phyloP scores from a whole-genome alignment of 1,139 yeast species.

The Pichiaceae sp. region DNA sequence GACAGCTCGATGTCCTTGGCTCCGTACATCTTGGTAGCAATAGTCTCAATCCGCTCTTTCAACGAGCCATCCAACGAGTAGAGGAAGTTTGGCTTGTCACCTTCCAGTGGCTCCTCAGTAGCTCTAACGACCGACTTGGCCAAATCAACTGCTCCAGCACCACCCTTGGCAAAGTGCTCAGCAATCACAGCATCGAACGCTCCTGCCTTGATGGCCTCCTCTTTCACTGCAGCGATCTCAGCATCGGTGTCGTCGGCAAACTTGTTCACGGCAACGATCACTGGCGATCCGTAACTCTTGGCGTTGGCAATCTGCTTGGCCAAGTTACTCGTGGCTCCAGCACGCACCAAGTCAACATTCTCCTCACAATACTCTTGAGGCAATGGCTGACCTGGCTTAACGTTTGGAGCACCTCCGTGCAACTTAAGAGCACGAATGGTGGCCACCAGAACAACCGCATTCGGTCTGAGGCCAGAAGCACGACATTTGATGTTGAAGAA shows the following conservation, averaged over 20 bases:
- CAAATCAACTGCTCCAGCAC: conserved; percentile 60
- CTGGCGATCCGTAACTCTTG: conserved; percentile 64
- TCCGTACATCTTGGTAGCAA: conserved; percentile 71
- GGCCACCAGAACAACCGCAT: conserved; percentile 70
- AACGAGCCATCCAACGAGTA: conserved; percentile 55
- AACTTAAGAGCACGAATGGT: conserved; percentile 72
- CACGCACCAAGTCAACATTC: conserved; percentile 52
- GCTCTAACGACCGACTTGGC: conserved; percentile 67
- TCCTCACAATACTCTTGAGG: conserved; percentile 63
- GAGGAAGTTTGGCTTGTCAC: conserved; percentile 39
- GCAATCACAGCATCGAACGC: conserved; percentile 69
- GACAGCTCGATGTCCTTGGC: conserved; percentile 62
- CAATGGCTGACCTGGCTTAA: conserved; percentile 70
- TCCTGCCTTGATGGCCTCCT: conserved; percentile 62
- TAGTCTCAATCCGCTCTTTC: conserved; percentile 54
- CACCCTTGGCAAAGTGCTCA: conserved; percentile 80
- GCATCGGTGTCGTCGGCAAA: conserved; percentile 65
- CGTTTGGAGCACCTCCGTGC: conserved; percentile 82
- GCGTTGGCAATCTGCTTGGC: conserved; percentile 71
- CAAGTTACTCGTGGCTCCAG: conserved; percentile 58
- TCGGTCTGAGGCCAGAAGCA: conserved; percentile 64
- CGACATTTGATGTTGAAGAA: conserved; percentile 75
- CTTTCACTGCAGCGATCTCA: conserved; percentile 55
- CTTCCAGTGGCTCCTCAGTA: conserved; percentile 28
- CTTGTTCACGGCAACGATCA: conserved; percentile 72